These are phyloP conservation scores for Spiraea crenata DNA, from an alignment of 331 rosid species.

Conservation along the genomic window DNA sequence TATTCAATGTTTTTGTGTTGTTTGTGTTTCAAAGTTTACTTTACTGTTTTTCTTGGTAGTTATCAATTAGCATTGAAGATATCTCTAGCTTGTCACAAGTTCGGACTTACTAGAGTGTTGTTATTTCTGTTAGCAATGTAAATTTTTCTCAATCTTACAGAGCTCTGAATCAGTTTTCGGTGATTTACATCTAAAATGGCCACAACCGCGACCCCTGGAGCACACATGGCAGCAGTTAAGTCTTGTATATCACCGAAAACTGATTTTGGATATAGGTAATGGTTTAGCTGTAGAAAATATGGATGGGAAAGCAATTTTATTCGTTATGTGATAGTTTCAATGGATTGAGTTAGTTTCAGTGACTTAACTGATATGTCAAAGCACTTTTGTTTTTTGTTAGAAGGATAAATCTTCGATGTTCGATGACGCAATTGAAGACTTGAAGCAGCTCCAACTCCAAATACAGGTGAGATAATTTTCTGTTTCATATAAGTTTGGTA, in stretches of 20 bases:
- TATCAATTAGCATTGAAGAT: background rate
- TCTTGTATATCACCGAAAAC: constrained; percentile 18
- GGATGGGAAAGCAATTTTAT: no score
- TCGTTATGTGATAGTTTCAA: no score
- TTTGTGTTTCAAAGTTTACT: background rate
- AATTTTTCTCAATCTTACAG: constrained; percentile 19
- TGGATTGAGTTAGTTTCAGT: no score
- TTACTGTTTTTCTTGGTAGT: background rate
- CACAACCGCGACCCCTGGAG: constrained; percentile 19
- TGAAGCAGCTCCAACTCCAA: no score
- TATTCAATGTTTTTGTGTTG: background rate
- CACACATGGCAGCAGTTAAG: constrained; percentile 19
- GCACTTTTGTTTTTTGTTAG: no score
- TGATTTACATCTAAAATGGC: constrained; percentile 24
- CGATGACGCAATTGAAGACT: no score
- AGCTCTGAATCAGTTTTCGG: constrained; percentile 10
- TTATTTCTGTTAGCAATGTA: background rate
- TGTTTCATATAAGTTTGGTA: no score
- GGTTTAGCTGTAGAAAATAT: no score
- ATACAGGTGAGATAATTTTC: no score
- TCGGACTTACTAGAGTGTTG: background rate
- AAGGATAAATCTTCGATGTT: no score
- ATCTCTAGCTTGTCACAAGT: background rate
- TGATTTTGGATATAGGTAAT: no score
- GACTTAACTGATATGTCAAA: no score